phyloP scores from a whole-genome alignment of 1,284 basidiomycete genomes.

The Spongispora temasekensis region DNA sequence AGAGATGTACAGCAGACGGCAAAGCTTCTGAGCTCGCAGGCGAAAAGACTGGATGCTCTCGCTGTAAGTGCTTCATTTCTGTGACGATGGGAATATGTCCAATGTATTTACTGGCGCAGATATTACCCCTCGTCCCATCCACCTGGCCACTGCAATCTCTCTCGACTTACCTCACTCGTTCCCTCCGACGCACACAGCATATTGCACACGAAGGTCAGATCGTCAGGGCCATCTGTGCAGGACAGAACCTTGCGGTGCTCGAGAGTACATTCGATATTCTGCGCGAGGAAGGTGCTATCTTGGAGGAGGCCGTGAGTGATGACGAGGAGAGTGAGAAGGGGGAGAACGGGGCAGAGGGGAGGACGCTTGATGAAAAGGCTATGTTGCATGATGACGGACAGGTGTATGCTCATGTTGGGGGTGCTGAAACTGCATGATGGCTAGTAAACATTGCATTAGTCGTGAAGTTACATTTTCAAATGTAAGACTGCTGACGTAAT shows the following conservation, averaged over 20 bases:
- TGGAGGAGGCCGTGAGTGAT: slow-evolving; percentile 61
- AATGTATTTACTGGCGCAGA: slow-evolving; percentile 42
- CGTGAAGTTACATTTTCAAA: no score
- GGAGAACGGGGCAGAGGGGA: slow-evolving; percentile 19
- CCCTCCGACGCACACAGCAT: slow-evolving; percentile 77
- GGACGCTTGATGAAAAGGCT: slow-evolving; percentile 34
- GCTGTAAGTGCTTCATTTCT: slow-evolving; percentile 54
- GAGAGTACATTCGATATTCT: slow-evolving; percentile 37
- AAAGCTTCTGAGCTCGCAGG: slow-evolving; percentile 76
- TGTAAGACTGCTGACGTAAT: slow-evolving; percentile 24
- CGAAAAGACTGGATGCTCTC: slow-evolving; percentile 71
- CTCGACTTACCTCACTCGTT: slow-evolving; percentile 76
- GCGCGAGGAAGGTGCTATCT: slow-evolving; percentile 62
- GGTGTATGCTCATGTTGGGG: slow-evolving; percentile 15
- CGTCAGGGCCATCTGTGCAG: slow-evolving; percentile 67
- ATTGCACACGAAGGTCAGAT: slow-evolving; percentile 68
- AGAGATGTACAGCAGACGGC: slow-evolving; percentile 61
- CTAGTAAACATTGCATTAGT: no score
- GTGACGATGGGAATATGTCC: not conserved
- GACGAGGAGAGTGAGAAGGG: slow-evolving; percentile 39
- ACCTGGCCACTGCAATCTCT: slow-evolving; percentile 75
- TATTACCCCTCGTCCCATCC: slow-evolving; percentile 69
- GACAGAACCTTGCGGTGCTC: slow-evolving; percentile 63
- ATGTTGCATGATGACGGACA: slow-evolving; percentile 15
- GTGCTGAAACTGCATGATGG: not conserved